phyloP scores from a whole-genome alignment of 2,329 filamentous ascomycete species.

The Exserohilum turcica region DNA sequence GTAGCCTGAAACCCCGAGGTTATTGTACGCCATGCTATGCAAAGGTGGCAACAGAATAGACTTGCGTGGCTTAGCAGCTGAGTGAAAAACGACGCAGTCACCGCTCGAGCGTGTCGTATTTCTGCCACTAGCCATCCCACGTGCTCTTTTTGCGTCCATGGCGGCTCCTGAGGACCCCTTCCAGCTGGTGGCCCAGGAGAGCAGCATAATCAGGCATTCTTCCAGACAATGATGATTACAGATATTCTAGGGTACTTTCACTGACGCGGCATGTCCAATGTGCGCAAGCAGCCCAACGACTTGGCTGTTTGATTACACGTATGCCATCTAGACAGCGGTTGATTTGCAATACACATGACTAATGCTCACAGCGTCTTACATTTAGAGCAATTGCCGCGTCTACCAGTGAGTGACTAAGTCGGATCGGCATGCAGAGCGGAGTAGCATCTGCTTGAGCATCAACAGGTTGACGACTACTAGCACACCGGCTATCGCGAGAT shows the following conservation, averaged over 20 bases:
- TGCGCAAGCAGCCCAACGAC: background rate
- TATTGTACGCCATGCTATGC: background rate
- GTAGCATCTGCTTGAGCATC: background rate
- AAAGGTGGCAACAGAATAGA: background rate
- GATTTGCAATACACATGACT: background rate
- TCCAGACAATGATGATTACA: too few relatives aligned
- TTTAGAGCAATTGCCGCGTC: background rate
- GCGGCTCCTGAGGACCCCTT: background rate
- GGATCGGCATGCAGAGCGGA: background rate
- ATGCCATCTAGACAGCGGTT: background rate
- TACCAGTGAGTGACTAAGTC: background rate
- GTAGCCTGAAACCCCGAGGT: background rate
- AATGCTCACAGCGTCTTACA: background rate
- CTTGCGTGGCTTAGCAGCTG: background rate
- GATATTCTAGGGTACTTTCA: background rate
- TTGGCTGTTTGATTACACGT: background rate
- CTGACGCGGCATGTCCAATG: background rate
- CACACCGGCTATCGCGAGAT: conserved; percentile 9
- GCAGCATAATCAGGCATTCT: background rate
- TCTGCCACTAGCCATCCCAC: background rate
- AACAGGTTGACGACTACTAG: conserved; percentile 1
- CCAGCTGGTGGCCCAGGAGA: background rate
- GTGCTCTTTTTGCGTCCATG: background rate
- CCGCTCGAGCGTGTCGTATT: background rate
- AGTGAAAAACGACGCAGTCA: background rate